Evolutionary conservation across 208 protist genomes (phyloP), one percentile per base, ranked within the genome.

Genomic region (Spongospora subterranea): DNA sequence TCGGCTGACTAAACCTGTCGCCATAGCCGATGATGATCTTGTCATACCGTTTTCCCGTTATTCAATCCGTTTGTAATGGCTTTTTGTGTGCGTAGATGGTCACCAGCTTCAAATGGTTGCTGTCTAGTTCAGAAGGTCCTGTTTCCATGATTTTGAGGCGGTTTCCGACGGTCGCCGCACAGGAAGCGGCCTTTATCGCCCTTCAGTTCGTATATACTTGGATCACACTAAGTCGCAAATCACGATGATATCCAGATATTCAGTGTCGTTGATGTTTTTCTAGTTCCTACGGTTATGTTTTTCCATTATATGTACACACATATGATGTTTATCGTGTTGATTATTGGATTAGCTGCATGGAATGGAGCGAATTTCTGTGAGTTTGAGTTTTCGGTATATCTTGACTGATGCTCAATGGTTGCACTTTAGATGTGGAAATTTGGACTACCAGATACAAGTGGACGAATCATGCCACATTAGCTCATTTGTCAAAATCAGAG

Each of bases 21-120:
- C 71, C 35, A 43, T 82, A 6, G 71, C 71, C 6, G 17, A 82
- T 82, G 71, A 82, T 43, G 71, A 82, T 43, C n/a, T 82, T 20
- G 71, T 82, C n/a, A 43, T 35, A 43, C 71, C 35, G 40, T 39
- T n/a, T 17, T 40, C 6, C 17, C 71, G 6, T 6, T 82, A 82
- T 43, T 20, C 35, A 17, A 45, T 45, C 35, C 17, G 71, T 82
- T 35, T 43, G 71, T 35, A 60, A 24, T 82, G 6, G 35, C 6
- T n/a, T 39, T 43, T 40, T 45, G 6, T 82, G 71, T 13, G 6
- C 54, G 6, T 82, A 82, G 71, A 82, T 82, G 71, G 13, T 45
- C 35, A 82, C 71, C n/a, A 82, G 71, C 35, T 82, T 82, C 71
- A 82, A 82, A n/a, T 82, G 71, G 71, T n/a, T 82, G 71, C 71